A percentile compares a stretch with the other conserved stretches of the same genome.
phyloP scores from a whole-genome alignment of 805 yeast genomes.

The Hemisphaericaspora nanyangensis region DNA sequence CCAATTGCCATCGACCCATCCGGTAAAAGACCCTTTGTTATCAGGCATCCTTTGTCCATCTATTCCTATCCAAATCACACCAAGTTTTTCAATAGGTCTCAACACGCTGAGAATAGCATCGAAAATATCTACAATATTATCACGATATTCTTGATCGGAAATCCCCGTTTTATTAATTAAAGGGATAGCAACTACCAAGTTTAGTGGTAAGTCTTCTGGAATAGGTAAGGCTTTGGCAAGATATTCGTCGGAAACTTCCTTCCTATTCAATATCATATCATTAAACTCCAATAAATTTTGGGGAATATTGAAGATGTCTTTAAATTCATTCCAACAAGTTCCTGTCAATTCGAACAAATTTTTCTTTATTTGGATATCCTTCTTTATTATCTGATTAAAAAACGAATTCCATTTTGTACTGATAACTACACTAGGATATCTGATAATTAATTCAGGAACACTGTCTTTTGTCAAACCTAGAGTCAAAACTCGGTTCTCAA shows the following conservation, averaged over 20 bases:
- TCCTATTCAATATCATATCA: conserved; percentile 30
- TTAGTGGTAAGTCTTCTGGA: conserved; percentile 37
- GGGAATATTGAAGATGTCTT: conserved; percentile 32
- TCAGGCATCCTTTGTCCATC: conserved; percentile 37
- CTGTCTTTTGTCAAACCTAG: conserved; percentile 37
- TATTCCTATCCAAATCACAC: conserved; percentile 46
- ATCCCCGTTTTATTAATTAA: conserved; percentile 22
- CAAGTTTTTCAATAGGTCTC: conserved; percentile 40
- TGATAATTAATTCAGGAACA: conserved; percentile 42
- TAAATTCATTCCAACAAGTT: conserved; percentile 45
- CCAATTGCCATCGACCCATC: conserved; percentile 44
- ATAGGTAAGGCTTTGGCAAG: conserved; percentile 35
- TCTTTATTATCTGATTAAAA: conserved; percentile 14
- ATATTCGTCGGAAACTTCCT: conserved; percentile 39
- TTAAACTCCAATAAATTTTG: conserved; percentile 34
- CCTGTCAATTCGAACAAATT: conserved; percentile 45
- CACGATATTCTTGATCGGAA: conserved; percentile 24
- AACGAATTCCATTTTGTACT: conserved; percentile 41
- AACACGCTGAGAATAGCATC: conserved; percentile 23
- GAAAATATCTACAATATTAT: conserved; percentile 20
- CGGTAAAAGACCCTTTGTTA: conserved; percentile 41
- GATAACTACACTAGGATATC: conserved; percentile 25
- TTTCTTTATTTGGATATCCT: conserved; percentile 18
- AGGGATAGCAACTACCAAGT: conserved; percentile 42
- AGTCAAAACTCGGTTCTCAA: conserved; percentile 18